Evolutionary conservation across 2,329 filamentous ascomycete genomes (phyloP).

Genomic region (Aspergillus pseudoviridinutans): DNA sequence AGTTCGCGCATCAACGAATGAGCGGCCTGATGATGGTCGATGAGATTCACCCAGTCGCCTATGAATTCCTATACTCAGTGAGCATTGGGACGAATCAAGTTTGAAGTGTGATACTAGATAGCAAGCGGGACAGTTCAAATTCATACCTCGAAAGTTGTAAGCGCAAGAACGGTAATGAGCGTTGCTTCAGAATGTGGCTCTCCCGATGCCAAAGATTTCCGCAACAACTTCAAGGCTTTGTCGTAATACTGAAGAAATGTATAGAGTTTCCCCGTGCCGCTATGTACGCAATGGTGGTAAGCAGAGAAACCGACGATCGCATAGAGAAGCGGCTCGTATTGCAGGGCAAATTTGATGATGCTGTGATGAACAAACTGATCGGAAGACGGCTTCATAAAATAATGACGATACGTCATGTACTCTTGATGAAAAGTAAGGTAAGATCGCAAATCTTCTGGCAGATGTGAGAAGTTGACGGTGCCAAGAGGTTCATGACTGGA

Average conservation of each 20-base stretch:
- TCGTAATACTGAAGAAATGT: conserved; percentile 90
- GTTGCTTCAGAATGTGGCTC: conserved; percentile 70
- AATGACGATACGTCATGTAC: conserved; percentile 77
- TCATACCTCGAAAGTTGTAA: conserved; percentile 86
- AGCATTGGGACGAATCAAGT: conserved; percentile 3
- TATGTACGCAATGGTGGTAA: conserved; percentile 73
- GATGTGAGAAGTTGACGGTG: conserved; percentile 22
- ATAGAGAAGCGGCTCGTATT: conserved; percentile 77
- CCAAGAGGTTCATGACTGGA: conserved; percentile 19
- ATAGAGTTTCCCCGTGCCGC: conserved; percentile 68
- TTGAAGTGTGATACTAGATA: background rate
- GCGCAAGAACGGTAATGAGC: conserved; percentile 80
- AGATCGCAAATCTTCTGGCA: conserved; percentile 65
- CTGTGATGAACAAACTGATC: conserved; percentile 69
- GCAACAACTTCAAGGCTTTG: conserved; percentile 72
- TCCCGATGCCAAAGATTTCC: conserved; percentile 65
- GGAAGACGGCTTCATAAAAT: conserved; percentile 68
- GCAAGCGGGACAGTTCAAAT: background rate
- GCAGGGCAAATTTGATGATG: conserved; percentile 68
- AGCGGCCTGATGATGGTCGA: conserved; percentile 88
- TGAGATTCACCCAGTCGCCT: conserved; percentile 90
- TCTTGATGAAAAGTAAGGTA: conserved; percentile 76
- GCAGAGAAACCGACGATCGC: conserved; percentile 84
- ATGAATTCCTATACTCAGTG: conserved; percentile 68
- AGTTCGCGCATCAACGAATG: conserved; percentile 73